phyloP scores from a whole-genome alignment of 1,284 basidiomycete species.

The Pterulicium gracile region DNA sequence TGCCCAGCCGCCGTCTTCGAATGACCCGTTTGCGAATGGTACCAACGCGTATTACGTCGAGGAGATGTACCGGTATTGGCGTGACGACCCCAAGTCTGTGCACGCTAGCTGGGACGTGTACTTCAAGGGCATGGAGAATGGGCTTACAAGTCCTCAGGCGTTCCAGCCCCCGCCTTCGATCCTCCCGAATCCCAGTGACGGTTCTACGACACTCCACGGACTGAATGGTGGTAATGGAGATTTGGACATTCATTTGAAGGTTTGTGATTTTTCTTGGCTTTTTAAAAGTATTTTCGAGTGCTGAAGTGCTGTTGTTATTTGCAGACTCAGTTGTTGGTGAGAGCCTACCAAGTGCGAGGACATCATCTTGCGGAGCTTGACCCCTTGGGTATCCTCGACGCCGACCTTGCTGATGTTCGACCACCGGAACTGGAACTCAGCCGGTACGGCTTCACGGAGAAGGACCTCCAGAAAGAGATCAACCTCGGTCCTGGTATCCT shows the following conservation, averaged over 20 bases:
- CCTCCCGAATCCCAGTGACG: slow-evolving; percentile 61
- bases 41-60: slow-evolving; percentile 94
- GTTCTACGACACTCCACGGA: slow-evolving; percentile 74
- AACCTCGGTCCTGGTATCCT: slow-evolving; percentile 92
- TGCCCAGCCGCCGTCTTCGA: slow-evolving; percentile 46
- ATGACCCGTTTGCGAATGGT: slow-evolving; percentile 80
- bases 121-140: slow-evolving; percentile 89
- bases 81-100: slow-evolving; percentile 83
- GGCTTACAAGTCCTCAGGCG: slow-evolving; percentile 73
- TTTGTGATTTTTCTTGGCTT: no score
- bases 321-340: slow-evolving; percentile 91
- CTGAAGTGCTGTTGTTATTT: slow-evolving; percentile 5
- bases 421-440: slow-evolving; percentile 88
- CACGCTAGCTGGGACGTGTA: slow-evolving; percentile 95
- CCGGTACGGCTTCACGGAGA: slow-evolving; percentile 91
- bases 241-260: slow-evolving; percentile 93
- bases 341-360: slow-evolving; percentile 97
- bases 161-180: slow-evolving; percentile 78
- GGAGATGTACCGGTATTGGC: slow-evolving; percentile 92
- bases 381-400: slow-evolving; percentile 86
- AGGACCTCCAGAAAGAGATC: slow-evolving; percentile 91
- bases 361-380: slow-evolving; percentile 96
- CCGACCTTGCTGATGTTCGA: slow-evolving; percentile 68
- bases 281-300: slow-evolving; percentile 1
- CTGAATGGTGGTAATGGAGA: slow-evolving; percentile 55